Evolutionary conservation across 768 basidiomycete species (phyloP).

Genomic region (Rubroboletus pulcherrimus): DNA sequence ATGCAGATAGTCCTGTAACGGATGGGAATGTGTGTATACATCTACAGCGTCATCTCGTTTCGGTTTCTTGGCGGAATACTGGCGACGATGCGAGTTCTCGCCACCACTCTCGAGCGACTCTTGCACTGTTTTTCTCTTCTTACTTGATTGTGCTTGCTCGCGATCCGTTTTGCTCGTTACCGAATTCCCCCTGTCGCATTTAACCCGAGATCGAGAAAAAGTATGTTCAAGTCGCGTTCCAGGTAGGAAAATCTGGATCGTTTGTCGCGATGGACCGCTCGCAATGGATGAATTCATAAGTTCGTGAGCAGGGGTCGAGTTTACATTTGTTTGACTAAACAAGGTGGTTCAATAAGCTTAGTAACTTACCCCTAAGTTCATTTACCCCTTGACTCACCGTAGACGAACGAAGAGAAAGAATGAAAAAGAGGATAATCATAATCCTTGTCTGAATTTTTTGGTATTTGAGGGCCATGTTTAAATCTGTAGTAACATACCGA

Average conservation of each 20-base stretch:
- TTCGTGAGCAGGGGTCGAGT: background rate
- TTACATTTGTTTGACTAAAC: background rate
- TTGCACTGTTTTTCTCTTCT: background rate
- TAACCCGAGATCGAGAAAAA: background rate
- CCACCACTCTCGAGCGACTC: background rate
- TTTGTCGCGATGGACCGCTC: background rate
- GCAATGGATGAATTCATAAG: background rate
- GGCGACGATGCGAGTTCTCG: background rate
- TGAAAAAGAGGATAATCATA: no score
- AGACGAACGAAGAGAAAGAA: no score
- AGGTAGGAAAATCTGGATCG: conserved; percentile 10
- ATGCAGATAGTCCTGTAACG: conserved; percentile 50
- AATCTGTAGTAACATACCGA: no score
- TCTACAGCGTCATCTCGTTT: conserved; percentile 47
- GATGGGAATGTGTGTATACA: conserved; percentile 47
- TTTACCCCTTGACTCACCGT: no score
- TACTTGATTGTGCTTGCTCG: background rate
- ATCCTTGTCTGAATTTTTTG: no score
- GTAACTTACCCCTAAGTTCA: no score
- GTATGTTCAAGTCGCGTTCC: background rate
- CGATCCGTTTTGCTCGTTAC: background rate
- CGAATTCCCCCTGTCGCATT: background rate
- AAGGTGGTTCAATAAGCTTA: background rate
- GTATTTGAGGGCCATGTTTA: no score
- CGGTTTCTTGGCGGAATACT: conserved; percentile 24